These are phyloP conservation scores for Vanrija pseudolonga DNA, from an alignment of 1,284 basidiomycete genomes.

Conservation along the genomic window DNA sequence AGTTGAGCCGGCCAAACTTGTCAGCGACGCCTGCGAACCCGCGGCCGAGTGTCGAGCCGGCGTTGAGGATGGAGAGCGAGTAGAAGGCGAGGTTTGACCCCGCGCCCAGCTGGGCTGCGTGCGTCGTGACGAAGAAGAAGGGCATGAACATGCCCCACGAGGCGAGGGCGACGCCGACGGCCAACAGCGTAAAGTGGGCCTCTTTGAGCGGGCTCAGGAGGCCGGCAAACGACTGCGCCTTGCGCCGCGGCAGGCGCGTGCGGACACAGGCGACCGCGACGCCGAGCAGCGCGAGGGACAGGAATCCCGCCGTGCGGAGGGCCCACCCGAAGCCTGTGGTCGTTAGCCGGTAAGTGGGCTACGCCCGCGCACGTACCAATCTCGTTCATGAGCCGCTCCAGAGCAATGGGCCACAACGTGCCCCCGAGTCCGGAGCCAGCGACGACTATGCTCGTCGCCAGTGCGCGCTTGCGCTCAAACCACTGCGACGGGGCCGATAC, in stretches of 20 bases:
- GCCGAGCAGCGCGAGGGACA: conserved; percentile 22
- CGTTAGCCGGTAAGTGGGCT: too few species aligned
- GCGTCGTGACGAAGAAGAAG: conserved; percentile 34
- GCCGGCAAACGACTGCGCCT: conserved; percentile 16
- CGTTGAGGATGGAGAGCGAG: conserved; percentile 35
- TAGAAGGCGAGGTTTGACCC: conserved; percentile 24
- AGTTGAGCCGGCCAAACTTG: conserved; percentile 26
- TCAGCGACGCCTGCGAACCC: conserved; percentile 11
- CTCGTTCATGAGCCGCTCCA: conserved; percentile 2
- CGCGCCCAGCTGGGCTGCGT: conserved; percentile 32
- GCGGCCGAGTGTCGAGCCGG: conserved; percentile 28
- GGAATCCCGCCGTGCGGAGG: conserved; percentile 27
- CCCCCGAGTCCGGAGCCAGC: conserved; percentile 45
- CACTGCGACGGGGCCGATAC: conserved; percentile 56
- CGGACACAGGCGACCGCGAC: conserved; percentile 17
- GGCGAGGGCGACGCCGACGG: conserved; percentile 24
- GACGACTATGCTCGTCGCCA: conserved; percentile 33
- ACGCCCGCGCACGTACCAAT: background rate
- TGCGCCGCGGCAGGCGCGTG: conserved; percentile 18
- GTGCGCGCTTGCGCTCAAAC: conserved; percentile 41
- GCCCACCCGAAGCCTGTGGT: conserved; percentile 25
- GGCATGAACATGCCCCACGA: conserved; percentile 36
- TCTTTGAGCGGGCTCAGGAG: conserved; percentile 21
- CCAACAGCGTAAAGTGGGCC: conserved; percentile 24
- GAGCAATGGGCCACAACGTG: conserved; percentile 14